Evolutionary conservation across 140 eudicot species (phyloP).

Genomic region (Anethum foeniculum): DNA sequence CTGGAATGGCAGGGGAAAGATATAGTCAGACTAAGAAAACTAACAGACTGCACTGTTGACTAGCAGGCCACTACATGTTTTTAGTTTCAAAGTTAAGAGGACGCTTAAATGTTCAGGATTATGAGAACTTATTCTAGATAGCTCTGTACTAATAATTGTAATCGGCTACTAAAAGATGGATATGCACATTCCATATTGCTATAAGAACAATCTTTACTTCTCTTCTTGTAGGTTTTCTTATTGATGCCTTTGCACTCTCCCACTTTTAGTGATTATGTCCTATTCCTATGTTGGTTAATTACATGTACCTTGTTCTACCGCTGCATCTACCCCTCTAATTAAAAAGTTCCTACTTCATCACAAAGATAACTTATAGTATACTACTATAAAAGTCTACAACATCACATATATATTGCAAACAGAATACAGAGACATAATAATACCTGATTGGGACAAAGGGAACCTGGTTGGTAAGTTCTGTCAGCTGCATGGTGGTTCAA

Average conservation of each 20-base stretch:
- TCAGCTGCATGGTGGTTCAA: constrained; percentile 84
- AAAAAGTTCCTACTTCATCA: neutral
- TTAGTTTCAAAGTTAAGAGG: neutral
- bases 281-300: neutral
- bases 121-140: neutral
- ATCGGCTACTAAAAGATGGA: neutral
- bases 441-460: constrained; percentile 86
- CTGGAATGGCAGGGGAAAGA: neutral
- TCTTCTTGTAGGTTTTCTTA: neutral
- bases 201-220: neutral
- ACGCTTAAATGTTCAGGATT: neutral
- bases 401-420: neutral
- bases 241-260: neutral
- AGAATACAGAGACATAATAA: neutral
- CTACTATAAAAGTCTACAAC: neutral
- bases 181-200: neutral
- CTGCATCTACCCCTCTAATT: neutral
- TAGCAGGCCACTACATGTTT: neutral
- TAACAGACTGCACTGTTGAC: neutral
- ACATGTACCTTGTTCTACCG: neutral
- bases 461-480: constrained; percentile 72
- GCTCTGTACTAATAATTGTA: neutral
- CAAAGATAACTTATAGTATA: neutral
- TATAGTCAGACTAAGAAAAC: neutral
- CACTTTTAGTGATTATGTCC: neutral